Evolutionary conservation across 352 stramenopile genomes (phyloP).

Genomic region (Globisporangium recalcitrans): DNA sequence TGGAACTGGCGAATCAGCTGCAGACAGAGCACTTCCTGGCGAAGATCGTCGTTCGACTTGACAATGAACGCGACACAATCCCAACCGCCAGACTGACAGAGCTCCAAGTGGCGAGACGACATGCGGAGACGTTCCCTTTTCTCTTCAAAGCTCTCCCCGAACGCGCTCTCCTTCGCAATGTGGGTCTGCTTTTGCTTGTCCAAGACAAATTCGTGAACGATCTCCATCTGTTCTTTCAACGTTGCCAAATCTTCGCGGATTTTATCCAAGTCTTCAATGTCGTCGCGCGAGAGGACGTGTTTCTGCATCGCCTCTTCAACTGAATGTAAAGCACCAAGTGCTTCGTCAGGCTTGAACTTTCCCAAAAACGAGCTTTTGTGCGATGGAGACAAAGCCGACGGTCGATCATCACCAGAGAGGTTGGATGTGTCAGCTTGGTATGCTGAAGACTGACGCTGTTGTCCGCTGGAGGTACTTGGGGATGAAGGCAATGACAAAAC

Average conservation of each 20-base stretch:
- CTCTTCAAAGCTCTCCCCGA: slow-evolving; percentile 82
- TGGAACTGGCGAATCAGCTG: slow-evolving; percentile 95
- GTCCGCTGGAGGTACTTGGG: slow-evolving; percentile 6
- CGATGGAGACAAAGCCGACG: slow-evolving; percentile 36
- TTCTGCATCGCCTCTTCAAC: slow-evolving; percentile 54
- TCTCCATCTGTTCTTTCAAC: slow-evolving; percentile 63
- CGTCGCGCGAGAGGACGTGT: slow-evolving; percentile 40
- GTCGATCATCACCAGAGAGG: slow-evolving; percentile 33
- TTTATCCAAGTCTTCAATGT: slow-evolving; percentile 25
- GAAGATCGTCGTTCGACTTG: slow-evolving; percentile 97
- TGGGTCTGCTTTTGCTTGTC: slow-evolving; percentile 61
- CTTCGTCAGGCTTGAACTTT: slow-evolving; percentile 55
- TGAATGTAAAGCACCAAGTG: slow-evolving; percentile 47
- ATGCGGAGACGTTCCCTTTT: slow-evolving; percentile 62
- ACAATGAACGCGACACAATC: slow-evolving; percentile 92
- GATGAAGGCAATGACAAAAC: slow-evolving; percentile 8
- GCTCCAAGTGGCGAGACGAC: slow-evolving; percentile 37
- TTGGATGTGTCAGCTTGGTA: slow-evolving; percentile 15
- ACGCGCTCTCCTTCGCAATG: slow-evolving; percentile 65
- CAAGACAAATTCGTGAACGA: slow-evolving; percentile 61
- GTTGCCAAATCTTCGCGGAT: slow-evolving; percentile 45
- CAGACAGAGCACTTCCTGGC: slow-evolving; percentile 96
- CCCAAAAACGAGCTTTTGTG: slow-evolving; percentile 38
- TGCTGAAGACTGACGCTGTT: slow-evolving; percentile 14
- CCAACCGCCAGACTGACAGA: slow-evolving; percentile 35